phyloP scores from a whole-genome alignment of 2,329 filamentous ascomycete genomes.

The Volutella citrinella region DNA sequence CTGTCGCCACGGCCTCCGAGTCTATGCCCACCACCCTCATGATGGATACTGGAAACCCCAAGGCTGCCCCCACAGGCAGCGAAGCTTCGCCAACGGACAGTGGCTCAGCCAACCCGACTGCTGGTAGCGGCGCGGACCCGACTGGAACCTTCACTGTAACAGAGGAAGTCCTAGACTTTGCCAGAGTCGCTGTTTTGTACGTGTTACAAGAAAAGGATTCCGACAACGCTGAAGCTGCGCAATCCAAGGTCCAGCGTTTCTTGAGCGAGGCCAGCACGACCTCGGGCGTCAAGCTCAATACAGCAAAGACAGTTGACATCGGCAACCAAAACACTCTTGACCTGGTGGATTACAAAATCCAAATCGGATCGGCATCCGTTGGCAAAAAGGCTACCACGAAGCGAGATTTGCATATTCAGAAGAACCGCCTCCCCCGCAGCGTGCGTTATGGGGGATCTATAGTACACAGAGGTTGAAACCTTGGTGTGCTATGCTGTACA shows the following conservation, averaged over 20 bases:
- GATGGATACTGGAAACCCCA: conserved; percentile 19
- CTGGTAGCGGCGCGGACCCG: conserved; percentile 9
- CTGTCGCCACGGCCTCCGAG: conserved; percentile 19
- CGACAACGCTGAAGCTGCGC: conserved; percentile 50
- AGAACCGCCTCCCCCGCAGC: no score
- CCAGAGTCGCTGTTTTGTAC: conserved; percentile 59
- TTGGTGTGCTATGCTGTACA: conserved; percentile 25
- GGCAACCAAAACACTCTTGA: conserved; percentile 47
- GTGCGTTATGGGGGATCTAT: no score
- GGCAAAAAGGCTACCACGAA: conserved; percentile 26
- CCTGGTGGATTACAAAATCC: conserved; percentile 45
- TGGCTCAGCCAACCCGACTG: conserved; percentile 7
- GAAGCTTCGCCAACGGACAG: conserved; percentile 10
- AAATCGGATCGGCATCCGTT: conserved; percentile 30
- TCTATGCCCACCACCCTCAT: conserved; percentile 17
- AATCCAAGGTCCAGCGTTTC: conserved; percentile 52
- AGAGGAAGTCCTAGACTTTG: conserved; percentile 60
- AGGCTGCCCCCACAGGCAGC: conserved; percentile 10
- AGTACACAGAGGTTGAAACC: no score
- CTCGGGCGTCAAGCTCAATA: conserved; percentile 28
- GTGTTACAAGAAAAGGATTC: conserved; percentile 56
- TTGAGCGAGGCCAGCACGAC: conserved; percentile 41
- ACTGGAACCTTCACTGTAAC: conserved; percentile 44
- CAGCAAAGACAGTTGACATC: conserved; percentile 41
- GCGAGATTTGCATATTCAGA: conserved; percentile 16